Percentiles rank a stretch among this genome's conserved stretches.
These are phyloP conservation scores for Cyberlindnera suaveolens DNA, from an alignment of 805 yeast species.

Conservation along the genomic window DNA sequence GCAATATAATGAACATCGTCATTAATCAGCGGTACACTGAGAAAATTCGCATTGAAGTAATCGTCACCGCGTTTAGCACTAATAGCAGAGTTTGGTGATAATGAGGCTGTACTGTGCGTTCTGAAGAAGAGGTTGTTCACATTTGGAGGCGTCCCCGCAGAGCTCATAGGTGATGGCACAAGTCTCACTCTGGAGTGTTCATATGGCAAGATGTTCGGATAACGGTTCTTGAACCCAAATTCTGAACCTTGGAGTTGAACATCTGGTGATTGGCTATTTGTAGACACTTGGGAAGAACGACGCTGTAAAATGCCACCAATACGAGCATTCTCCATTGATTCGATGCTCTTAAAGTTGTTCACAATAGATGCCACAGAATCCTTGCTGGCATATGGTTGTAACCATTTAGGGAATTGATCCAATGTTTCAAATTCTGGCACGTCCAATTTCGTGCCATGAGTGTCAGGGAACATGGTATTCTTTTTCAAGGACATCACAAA, in stretches of 20 bases:
- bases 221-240: constrained; percentile 68
- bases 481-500: constrained; percentile 21
- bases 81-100: constrained; percentile 24
- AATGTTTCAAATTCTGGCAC: constrained; percentile 8
- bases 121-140: constrained; percentile 1
- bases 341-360: constrained; percentile 27
- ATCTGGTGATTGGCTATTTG: constrained; percentile 8
- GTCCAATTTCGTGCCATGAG: constrained; percentile 4
- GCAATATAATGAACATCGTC: constrained; percentile 56
- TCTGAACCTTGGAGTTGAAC: constrained; percentile 48
- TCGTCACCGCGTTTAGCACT: constrained; percentile 11
- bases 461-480: constrained; percentile 8
- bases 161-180: constrained; percentile 28
- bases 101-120: constrained; percentile 1
- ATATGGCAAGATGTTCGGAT: constrained; percentile 74
- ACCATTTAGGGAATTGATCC: constrained; percentile 39
- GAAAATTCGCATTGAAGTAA: constrained; percentile 57
- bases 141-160: constrained; percentile 9
- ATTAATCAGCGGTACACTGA: constrained; percentile 31
- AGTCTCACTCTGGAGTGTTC: constrained; percentile 42
- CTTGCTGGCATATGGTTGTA: constrained; percentile 26
- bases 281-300: constrained; percentile 7
- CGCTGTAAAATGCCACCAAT: constrained; percentile 16
- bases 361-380: constrained; percentile 21
- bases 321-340: constrained; percentile 28